Conservation (phyloP, 2,329 filamentous ascomycete species). For the Colletotrichum sp. region DNA sequence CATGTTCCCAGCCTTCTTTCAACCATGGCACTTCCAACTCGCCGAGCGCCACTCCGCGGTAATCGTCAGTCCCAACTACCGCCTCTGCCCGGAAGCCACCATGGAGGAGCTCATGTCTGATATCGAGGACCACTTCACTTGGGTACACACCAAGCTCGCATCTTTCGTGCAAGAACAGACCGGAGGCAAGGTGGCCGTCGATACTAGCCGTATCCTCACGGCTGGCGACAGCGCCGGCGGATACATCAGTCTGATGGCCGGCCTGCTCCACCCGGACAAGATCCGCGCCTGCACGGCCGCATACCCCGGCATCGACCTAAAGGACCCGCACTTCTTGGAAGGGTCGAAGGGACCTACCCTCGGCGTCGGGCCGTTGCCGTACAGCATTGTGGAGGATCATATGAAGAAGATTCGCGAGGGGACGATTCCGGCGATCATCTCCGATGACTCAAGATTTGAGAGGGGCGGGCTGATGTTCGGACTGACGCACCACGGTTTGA, state of each 20-base stretch:
- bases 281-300: slow-evolving; percentile 21
- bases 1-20: slow-evolving; percentile 29
- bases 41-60: slow-evolving; percentile 28
- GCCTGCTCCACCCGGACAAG: slow-evolving; percentile 26
- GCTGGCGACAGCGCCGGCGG: slow-evolving; percentile 26
- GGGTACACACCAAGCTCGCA: slow-evolving; percentile 19
- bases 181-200: slow-evolving; percentile 17
- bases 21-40: slow-evolving; percentile 24
- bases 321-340: neutral
- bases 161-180: slow-evolving; percentile 23
- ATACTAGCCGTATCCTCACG: neutral
- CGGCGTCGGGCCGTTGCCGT: neutral
- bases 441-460: neutral
- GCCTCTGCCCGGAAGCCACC: slow-evolving; percentile 27
- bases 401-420: neutral
- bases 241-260: slow-evolving; percentile 25
- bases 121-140: slow-evolving; percentile 31
- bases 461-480: neutral
- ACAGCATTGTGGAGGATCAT: neutral
- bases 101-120: slow-evolving; percentile 29
- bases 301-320: slow-evolving; percentile 26
- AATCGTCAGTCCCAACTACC: slow-evolving; percentile 29
- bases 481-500: neutral
- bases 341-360: neutral
- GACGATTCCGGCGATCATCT: neutral